Conservation (phyloP, 176 grass and related monocot genomes). For the Pontederia crassipes region DNA sequence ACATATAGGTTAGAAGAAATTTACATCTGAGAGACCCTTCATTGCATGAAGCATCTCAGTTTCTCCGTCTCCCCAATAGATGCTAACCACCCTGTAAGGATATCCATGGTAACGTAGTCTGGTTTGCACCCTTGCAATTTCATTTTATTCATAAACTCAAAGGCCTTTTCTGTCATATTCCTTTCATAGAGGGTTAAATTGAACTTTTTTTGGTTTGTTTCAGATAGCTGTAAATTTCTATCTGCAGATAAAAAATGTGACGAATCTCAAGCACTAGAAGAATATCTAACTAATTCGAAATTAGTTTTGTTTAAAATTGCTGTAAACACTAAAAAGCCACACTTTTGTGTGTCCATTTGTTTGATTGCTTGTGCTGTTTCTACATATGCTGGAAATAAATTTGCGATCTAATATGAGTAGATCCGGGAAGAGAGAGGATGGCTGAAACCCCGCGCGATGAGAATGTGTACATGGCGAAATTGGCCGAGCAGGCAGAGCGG, state of each 20-base stretch:
- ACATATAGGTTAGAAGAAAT: no score
- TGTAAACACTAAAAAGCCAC: no score
- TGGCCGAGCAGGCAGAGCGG: background rate
- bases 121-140: conserved; percentile 47
- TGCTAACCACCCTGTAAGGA: conserved; percentile 63
- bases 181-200: no score
- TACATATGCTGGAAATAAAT: background rate
- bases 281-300: no score
- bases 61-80: conserved; percentile 51
- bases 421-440: background rate
- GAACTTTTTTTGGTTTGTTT: no score
- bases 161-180: conserved; percentile 14
- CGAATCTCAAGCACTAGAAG: no score
- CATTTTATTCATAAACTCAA: conserved; percentile 67
- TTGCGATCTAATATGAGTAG: background rate
- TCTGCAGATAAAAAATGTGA: no score
- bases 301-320: no score
- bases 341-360: no score
- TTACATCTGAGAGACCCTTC: background rate
- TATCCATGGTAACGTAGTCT: conserved; percentile 52
- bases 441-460: background rate
- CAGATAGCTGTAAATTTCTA: no score
- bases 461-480: background rate
- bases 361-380: no score
- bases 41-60: conserved; percentile 40